Conservation (phyloP, 2,329 filamentous ascomycete species). For the Colletotrichum tabaci region DNA sequence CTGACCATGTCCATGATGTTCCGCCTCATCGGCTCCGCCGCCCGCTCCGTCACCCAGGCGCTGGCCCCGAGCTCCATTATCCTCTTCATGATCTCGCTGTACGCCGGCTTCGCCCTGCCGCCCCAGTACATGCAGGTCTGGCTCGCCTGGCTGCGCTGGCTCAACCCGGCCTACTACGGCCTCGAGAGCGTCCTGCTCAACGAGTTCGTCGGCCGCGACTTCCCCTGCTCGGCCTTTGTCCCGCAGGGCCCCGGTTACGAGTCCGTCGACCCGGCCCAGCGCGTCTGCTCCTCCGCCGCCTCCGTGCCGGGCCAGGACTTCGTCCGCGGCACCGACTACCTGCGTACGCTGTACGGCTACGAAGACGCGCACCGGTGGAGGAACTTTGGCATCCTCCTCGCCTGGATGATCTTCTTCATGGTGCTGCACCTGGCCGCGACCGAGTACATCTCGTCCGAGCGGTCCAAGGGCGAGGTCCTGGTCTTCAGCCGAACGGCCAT, state of each 20-base stretch:
- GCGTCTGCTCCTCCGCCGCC: slow-evolving; percentile 65
- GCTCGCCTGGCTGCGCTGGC: slow-evolving; percentile 75
- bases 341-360: slow-evolving; percentile 64
- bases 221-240: slow-evolving; percentile 60
- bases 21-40: slow-evolving; percentile 58
- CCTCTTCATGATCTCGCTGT: slow-evolving; percentile 60
- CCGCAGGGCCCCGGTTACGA: slow-evolving; percentile 49
- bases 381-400: slow-evolving; percentile 69
- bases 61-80: slow-evolving; percentile 67
- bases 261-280: slow-evolving; percentile 46
- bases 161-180: slow-evolving; percentile 73
- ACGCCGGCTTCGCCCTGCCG: slow-evolving; percentile 64
- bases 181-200: slow-evolving; percentile 76
- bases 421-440: slow-evolving; percentile 64
- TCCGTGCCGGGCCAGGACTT: slow-evolving; percentile 59
- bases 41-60: slow-evolving; percentile 66
- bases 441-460: slow-evolving; percentile 62
- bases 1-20: slow-evolving; percentile 78
- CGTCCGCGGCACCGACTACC: slow-evolving; percentile 64
- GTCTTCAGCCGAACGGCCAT: slow-evolving; percentile 66
- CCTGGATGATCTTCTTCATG: slow-evolving; percentile 64
- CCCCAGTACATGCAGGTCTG: slow-evolving; percentile 62
- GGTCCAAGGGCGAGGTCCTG: slow-evolving; percentile 73
- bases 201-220: slow-evolving; percentile 67
- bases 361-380: slow-evolving; percentile 65